Evolutionary conservation across 768 basidiomycete genomes (phyloP).

Genomic region (Russula olivacea): DNA sequence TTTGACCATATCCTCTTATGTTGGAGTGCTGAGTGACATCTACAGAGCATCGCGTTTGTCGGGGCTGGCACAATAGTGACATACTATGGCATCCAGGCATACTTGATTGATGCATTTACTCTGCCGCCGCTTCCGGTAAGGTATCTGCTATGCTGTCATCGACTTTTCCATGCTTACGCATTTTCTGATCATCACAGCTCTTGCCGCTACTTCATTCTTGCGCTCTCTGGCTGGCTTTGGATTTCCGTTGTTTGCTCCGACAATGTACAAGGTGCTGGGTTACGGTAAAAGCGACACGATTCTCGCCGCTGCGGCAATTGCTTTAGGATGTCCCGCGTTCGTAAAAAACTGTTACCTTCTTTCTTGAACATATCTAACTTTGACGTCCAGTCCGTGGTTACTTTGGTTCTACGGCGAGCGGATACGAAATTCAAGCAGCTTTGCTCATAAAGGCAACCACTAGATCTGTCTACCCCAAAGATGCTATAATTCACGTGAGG

Average conservation of each 20-base stretch:
- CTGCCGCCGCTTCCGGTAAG: conserved; percentile 59
- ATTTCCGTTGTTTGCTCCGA: conserved; percentile 73
- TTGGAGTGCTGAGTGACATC: conserved; percentile 13
- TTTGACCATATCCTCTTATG: neutral
- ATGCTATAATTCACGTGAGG: neutral
- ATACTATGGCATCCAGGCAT: conserved; percentile 60
- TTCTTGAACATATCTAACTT: conserved; percentile 27
- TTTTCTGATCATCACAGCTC: conserved; percentile 35
- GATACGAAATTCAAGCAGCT: conserved; percentile 31
- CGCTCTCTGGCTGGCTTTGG: conserved; percentile 66
- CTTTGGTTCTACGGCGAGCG: conserved; percentile 44
- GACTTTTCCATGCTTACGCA: conserved; percentile 9
- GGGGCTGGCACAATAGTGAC: conserved; percentile 55
- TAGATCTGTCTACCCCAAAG: neutral
- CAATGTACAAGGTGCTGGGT: conserved; percentile 59
- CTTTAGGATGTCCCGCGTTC: conserved; percentile 49
- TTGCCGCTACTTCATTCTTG: conserved; percentile 61
- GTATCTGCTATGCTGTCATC: neutral
- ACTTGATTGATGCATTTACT: conserved; percentile 62
- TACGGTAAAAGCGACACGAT: conserved; percentile 67
- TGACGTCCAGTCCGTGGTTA: conserved; percentile 37
- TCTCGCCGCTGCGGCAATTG: conserved; percentile 52
- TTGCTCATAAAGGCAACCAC: neutral
- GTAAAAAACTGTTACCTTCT: conserved; percentile 4
- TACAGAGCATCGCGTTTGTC: conserved; percentile 51